A percentile compares a stretch with the other conserved stretches of the same genome.
Evolutionary conservation across 2,329 filamentous ascomycete genomes (phyloP).

Genomic region (Aureobasidium sp.): DNA sequence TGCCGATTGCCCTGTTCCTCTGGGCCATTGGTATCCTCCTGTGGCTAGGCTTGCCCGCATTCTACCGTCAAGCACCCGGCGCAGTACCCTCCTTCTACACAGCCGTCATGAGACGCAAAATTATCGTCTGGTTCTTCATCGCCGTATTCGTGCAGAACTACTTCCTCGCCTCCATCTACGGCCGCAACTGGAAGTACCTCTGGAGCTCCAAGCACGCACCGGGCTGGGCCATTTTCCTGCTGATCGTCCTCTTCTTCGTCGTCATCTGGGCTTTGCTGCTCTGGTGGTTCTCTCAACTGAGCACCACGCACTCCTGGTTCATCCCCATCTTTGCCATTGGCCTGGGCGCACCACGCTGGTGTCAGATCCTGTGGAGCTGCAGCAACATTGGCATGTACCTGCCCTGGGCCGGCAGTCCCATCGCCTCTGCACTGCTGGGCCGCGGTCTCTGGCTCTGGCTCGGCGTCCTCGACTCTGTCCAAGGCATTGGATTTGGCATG

Average conservation of each 20-base stretch:
- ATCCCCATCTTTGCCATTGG: conserved; percentile 62
- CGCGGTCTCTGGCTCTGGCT: conserved; percentile 61
- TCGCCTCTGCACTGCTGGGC: conserved; percentile 50
- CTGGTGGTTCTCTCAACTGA: conserved; percentile 47
- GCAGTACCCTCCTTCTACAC: conserved; percentile 60
- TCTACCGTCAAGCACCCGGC: conserved; percentile 59
- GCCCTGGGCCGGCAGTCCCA: conserved; percentile 53
- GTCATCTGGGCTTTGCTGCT: conserved; percentile 50
- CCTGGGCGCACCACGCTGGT: conserved; percentile 59
- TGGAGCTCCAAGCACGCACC: conserved; percentile 52
- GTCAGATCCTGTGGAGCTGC: conserved; percentile 60
- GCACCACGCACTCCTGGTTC: conserved; percentile 57
- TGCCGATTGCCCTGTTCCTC: conserved; percentile 52
- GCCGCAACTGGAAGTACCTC: conserved; percentile 60
- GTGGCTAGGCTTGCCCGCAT: conserved; percentile 57
- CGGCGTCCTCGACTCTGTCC: conserved; percentile 57
- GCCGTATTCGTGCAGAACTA: conserved; percentile 60
- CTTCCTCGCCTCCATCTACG: conserved; percentile 59
- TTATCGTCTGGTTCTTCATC: conserved; percentile 61
- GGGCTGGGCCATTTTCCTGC: conserved; percentile 50
- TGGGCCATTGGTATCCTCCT: conserved; percentile 51
- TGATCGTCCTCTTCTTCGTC: conserved; percentile 51
- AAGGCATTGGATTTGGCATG: conserved; percentile 63
- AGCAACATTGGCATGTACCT: conserved; percentile 55
- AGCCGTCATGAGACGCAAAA: conserved; percentile 55